Evolutionary conservation across 768 basidiomycete species (phyloP).

Genomic region (Mycena olivaceomarginata): DNA sequence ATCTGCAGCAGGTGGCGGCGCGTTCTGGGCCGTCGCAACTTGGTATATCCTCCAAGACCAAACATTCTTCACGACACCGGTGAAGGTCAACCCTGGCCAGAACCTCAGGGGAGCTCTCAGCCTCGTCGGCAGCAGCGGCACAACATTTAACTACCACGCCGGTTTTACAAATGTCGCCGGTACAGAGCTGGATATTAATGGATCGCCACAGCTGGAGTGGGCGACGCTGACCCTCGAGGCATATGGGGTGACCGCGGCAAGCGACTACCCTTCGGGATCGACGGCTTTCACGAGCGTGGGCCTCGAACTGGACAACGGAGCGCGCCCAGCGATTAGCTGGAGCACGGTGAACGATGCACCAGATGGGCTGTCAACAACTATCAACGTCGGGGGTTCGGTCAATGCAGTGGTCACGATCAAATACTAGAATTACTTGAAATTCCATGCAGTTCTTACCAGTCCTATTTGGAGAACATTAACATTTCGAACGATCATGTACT

Average conservation of each 20-base stretch:
- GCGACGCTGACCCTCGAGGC: constrained; percentile 37
- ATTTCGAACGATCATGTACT: too few relatives aligned
- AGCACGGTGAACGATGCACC: not conserved
- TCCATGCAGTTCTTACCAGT: too few relatives aligned
- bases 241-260: constrained; percentile 14
- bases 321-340: not conserved
- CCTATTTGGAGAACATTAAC: too few relatives aligned
- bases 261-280: constrained; percentile 19
- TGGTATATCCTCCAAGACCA: constrained; percentile 39
- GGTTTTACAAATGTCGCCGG: constrained; percentile 6
- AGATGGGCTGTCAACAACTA: not conserved
- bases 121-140: not conserved
- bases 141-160: constrained; percentile 7
- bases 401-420: not conserved
- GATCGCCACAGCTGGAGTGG: constrained; percentile 4
- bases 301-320: not conserved
- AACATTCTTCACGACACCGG: constrained; percentile 7
- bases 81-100: constrained; percentile 2
- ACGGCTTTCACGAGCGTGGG: not conserved
- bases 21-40: constrained; percentile 49
- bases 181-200: constrained; percentile 1
- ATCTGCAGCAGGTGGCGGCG: constrained; percentile 48
- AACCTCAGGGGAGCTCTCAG: not conserved
- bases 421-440: not conserved
- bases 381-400: not conserved